Percentiles rank a stretch among this genome's conserved stretches.
phyloP scores from a whole-genome alignment of 306 rosid genomes.

The Rosa rugosa region DNA sequence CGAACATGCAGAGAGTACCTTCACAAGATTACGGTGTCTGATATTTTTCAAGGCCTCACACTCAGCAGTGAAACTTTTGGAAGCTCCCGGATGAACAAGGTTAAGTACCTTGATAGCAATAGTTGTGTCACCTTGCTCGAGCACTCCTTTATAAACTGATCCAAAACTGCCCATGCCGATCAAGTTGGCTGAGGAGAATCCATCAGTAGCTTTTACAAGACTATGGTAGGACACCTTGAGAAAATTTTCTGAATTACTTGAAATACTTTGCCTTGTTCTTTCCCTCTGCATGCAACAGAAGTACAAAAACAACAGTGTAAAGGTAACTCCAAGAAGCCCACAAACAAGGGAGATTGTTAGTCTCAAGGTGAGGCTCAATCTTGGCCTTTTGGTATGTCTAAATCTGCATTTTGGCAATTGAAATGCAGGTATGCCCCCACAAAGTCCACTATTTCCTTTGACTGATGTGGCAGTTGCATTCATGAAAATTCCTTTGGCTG shows the following conservation, averaged over 20 bases:
- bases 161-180: slow-evolving; percentile 38
- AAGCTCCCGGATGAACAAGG: slow-evolving; percentile 39
- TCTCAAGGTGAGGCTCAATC: neutral
- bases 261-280: neutral
- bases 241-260: neutral
- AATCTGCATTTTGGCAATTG: neutral
- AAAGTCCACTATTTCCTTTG: neutral
- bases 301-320: neutral
- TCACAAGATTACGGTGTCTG: slow-evolving; percentile 43
- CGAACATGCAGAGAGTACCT: slow-evolving; percentile 35
- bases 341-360: neutral
- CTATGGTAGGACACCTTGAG: neutral
- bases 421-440: neutral
- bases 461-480: neutral
- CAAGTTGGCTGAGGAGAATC: slow-evolving; percentile 26
- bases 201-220: neutral
- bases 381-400: neutral
- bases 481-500: neutral
- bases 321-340: neutral
- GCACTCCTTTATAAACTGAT: slow-evolving; percentile 36
- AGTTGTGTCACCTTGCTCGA: neutral
- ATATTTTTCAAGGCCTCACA: slow-evolving; percentile 34
- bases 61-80: slow-evolving; percentile 39
- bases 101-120: slow-evolving; percentile 44
- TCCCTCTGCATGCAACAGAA: neutral